Evolutionary conservation across 768 basidiomycete genomes (phyloP).

Genomic region (Suillus subluteus): DNA sequence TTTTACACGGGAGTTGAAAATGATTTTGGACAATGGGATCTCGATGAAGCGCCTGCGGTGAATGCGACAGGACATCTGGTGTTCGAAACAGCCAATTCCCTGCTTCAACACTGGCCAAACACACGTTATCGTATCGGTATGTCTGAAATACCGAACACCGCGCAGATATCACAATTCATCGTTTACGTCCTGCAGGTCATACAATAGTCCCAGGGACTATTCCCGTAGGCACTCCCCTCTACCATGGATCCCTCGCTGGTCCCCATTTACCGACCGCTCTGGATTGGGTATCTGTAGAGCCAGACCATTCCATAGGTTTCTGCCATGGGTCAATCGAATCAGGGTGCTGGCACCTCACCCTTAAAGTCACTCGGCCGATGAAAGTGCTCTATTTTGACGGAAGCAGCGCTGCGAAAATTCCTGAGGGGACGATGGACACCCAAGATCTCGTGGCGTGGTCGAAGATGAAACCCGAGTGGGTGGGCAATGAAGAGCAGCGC

Average conservation of each 20-base stretch:
- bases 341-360: conserved; percentile 36
- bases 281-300: conserved; percentile 40
- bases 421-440: conserved; percentile 35
- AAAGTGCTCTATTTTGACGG: conserved; percentile 38
- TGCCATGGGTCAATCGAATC: conserved; percentile 17
- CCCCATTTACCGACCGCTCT: conserved; percentile 11
- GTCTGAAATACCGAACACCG: neutral
- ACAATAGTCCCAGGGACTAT: conserved; percentile 37
- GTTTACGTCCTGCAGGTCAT: conserved; percentile 23
- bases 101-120: conserved; percentile 44
- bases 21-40: conserved; percentile 20
- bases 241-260: conserved; percentile 30
- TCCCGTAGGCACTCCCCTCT: conserved; percentile 40
- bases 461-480: conserved; percentile 20
- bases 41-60: conserved; percentile 23
- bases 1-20: neutral
- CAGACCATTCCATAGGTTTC: conserved; percentile 43
- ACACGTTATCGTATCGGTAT: conserved; percentile 39
- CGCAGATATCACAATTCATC: neutral
- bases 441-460: conserved; percentile 42
- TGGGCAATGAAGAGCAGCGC: conserved; percentile 26
- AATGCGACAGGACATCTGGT: conserved; percentile 38
- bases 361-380: conserved; percentile 29
- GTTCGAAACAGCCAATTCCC: conserved; percentile 37
- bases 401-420: conserved; percentile 34